Percentiles rank a stretch among this genome's conserved stretches.
Evolutionary conservation across 1,139 yeast species (phyloP).

Genomic region (Yamadazyma conglobata): DNA sequence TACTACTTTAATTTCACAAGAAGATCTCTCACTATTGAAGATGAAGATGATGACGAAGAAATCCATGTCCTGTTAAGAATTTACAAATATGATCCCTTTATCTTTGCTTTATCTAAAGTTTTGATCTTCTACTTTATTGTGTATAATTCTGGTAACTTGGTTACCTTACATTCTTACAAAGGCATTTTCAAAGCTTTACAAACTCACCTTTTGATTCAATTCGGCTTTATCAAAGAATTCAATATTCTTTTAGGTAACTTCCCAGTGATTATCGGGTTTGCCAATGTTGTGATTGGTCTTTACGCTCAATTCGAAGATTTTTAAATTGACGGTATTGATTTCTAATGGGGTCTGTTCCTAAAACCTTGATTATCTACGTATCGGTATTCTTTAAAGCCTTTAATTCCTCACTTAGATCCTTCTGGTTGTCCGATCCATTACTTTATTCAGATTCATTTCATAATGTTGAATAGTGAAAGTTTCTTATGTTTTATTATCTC

Average conservation of each 20-base stretch:
- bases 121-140: slow-evolving; percentile 43
- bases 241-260: slow-evolving; percentile 42
- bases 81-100: slow-evolving; percentile 53
- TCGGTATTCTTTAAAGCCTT: no score
- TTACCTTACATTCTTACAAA: slow-evolving; percentile 23
- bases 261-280: slow-evolving; percentile 46
- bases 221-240: slow-evolving; percentile 37
- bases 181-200: slow-evolving; percentile 35
- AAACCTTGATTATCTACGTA: background rate
- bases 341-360: background rate
- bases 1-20: slow-evolving; percentile 55
- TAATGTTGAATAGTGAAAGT: slow-evolving; percentile 1
- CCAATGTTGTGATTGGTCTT: slow-evolving; percentile 47
- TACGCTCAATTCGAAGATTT: slow-evolving; percentile 49
- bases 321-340: slow-evolving; percentile 12
- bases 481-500: slow-evolving; percentile 5
- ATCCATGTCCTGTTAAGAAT: slow-evolving; percentile 32
- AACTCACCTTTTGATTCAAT: slow-evolving; percentile 34
- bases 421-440: no score
- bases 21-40: slow-evolving; percentile 39
- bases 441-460: background rate
- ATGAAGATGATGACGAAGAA: no score
- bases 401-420: no score
- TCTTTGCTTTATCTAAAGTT: slow-evolving; percentile 51
- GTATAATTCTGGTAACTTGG: slow-evolving; percentile 30